Base-by-base conservation (phyloP, 495 filamentous ascomycete species). In the Oidiodendron maius region DNA sequence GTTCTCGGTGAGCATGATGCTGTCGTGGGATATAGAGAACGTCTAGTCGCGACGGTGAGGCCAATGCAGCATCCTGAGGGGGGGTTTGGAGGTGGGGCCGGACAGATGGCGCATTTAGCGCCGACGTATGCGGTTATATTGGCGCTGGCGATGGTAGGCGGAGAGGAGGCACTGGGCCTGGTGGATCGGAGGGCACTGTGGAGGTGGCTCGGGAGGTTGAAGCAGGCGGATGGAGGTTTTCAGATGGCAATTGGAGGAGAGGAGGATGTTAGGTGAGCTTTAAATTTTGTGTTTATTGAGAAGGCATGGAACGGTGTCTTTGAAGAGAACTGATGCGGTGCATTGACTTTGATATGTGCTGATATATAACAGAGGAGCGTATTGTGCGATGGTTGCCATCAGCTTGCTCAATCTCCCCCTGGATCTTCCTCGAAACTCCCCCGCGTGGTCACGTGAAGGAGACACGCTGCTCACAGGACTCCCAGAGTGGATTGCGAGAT, bases 81-180 rank as follows among this genome's bases (percentile, higher is more conserved):
- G 6, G 93, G 93, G 5, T 96, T 96, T 65, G 94, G 93, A 21
- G 93, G 93, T 40, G 91, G 93, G n/a, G 82, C 86, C 64, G 86
- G 90, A 35, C 94, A 97, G 61, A 71, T 76, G 50, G 89, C 88
- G 11, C 93, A 98, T 65, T 68, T 88, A 52, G 91, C 91, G 18
- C 76, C 86, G n/a, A 84, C 83, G 1, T 98, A 97, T 71, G 86
- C 89, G 15, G 78, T 84, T 23, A 69, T 96, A 8, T 71, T 97
- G 16, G 75, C 83, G 8, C 71, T 97, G 23, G 80, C 82, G 1
- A 78, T 87, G 51, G 84, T 91, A 32, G 87, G 86, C 9, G 87
- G 82, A 17, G 64, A 81, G 46, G 82, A 84, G 32, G 78, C 83
- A 17, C 81, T 84, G 54, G 76, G 78, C 49, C 65, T 94, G 45